phyloP scores from a whole-genome alignment of 2,329 filamentous ascomycete genomes.

The Harringtonia lauricola region DNA sequence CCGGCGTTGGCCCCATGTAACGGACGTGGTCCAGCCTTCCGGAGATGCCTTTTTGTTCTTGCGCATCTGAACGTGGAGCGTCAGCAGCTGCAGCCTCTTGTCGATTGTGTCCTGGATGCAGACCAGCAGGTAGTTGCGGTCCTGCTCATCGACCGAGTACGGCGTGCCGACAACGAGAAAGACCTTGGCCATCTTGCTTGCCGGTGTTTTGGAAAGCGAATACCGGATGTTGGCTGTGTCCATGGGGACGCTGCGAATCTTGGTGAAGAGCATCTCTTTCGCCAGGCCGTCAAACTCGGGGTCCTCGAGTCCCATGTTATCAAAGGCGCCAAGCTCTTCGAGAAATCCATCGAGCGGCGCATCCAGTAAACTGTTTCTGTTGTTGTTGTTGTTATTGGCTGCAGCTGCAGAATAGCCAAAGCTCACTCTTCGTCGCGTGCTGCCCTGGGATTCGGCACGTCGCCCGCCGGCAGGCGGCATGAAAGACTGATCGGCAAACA shows the following conservation, averaged over 20 bases:
- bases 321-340: conserved; percentile 55
- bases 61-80: conserved; percentile 42
- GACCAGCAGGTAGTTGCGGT: conserved; percentile 46
- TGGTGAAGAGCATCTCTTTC: conserved; percentile 61
- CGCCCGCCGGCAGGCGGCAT: conserved; percentile 34
- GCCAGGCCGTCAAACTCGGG: conserved; percentile 60
- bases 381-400: conserved; percentile 27
- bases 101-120: conserved; percentile 61
- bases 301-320: conserved; percentile 63
- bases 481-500: conserved; percentile 59
- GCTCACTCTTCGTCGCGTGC: conserved; percentile 52
- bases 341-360: conserved; percentile 58
- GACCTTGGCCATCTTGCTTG: conserved; percentile 46
- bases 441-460: conserved; percentile 65
- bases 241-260: conserved; percentile 56
- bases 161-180: conserved; percentile 55
- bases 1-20: conserved; percentile 38
- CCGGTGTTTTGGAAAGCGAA: conserved; percentile 41
- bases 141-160: conserved; percentile 40
- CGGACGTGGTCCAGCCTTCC: conserved; percentile 17
- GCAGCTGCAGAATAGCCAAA: conserved; percentile 27
- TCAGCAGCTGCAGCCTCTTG: conserved; percentile 56
- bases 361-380: conserved; percentile 53
- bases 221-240: conserved; percentile 51
- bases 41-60: conserved; percentile 15